Conservation (phyloP, 2,329 filamentous ascomycete species). For the Sclerotinia nivalis region DNA sequence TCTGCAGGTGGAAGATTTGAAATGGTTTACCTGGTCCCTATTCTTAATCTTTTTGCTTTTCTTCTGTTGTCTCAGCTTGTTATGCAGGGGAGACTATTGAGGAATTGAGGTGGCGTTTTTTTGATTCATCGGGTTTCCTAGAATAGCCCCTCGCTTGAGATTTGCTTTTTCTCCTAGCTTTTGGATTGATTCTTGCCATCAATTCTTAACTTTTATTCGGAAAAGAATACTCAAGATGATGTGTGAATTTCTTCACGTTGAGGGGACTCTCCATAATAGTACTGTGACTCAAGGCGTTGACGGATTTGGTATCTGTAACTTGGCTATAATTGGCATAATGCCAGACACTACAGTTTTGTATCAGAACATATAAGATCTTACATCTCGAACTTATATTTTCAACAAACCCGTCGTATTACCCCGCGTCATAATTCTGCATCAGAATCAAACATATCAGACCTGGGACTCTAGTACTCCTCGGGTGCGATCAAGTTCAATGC, state of each 20-base stretch:
- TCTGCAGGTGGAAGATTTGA: not conserved
- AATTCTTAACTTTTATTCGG: too few relatives aligned
- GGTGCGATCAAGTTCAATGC: too few relatives aligned
- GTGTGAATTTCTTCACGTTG: not conserved
- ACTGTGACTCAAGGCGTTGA: not conserved
- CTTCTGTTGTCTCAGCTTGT: not conserved
- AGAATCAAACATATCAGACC: too few relatives aligned
- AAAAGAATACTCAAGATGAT: too few relatives aligned
- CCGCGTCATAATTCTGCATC: too few relatives aligned
- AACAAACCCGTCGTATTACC: too few relatives aligned
- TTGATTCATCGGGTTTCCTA: not conserved
- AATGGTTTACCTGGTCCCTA: conserved; percentile 6
- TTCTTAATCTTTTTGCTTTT: conserved; percentile 3
- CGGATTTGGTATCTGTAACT: not conserved
- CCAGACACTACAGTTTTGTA: not conserved
- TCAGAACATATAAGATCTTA: too few relatives aligned
- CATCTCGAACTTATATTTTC: too few relatives aligned
- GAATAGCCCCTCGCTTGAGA: conserved; percentile 10
- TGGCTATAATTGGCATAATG: too few relatives aligned
- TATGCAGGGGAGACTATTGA: conserved; percentile 12
- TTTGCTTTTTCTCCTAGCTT: conserved; percentile 1
- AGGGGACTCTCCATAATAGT: not conserved
- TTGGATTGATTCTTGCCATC: not conserved
- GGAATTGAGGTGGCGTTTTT: conserved; percentile 19
- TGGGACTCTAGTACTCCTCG: too few relatives aligned